Evolutionary conservation across 257 asterid species (phyloP).

Genomic region (Voacanga thouarsii): DNA sequence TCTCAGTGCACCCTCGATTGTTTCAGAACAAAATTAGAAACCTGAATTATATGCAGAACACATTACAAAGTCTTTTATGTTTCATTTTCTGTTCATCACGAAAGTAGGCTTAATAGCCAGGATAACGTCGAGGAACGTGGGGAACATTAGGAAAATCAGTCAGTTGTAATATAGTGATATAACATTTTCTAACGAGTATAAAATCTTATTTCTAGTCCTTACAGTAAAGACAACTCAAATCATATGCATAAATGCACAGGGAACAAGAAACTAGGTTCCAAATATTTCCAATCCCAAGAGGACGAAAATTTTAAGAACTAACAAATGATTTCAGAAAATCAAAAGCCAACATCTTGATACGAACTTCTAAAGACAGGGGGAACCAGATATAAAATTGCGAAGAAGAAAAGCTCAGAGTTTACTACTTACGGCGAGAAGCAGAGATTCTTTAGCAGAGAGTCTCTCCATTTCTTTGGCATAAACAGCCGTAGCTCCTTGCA

Average conservation of each 20-base stretch:
- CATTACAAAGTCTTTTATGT: no score
- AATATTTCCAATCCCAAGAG: neutral
- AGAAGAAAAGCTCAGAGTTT: neutral
- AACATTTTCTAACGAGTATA: neutral
- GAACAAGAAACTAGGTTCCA: neutral
- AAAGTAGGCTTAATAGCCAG: neutral
- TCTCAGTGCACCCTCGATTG: neutral
- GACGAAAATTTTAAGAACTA: neutral
- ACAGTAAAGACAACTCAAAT: neutral
- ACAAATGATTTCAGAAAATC: neutral
- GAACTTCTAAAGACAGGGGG: constrained; percentile 1
- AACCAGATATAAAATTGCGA: neutral
- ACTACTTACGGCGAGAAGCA: constrained; percentile 70
- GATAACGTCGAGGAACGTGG: neutral
- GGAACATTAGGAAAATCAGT: neutral
- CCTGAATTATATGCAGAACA: neutral
- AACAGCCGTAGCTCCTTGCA: constrained; percentile 76
- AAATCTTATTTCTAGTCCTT: neutral
- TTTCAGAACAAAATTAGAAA: neutral
- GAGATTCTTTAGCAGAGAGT: constrained; percentile 87
- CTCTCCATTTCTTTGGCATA: constrained; percentile 93
- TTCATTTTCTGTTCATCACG: neutral
- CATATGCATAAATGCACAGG: neutral
- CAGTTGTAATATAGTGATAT: neutral
- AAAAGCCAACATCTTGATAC: neutral